phyloP scores from a whole-genome alignment of 345 rosid species.

The Trapa bicornis region DNA sequence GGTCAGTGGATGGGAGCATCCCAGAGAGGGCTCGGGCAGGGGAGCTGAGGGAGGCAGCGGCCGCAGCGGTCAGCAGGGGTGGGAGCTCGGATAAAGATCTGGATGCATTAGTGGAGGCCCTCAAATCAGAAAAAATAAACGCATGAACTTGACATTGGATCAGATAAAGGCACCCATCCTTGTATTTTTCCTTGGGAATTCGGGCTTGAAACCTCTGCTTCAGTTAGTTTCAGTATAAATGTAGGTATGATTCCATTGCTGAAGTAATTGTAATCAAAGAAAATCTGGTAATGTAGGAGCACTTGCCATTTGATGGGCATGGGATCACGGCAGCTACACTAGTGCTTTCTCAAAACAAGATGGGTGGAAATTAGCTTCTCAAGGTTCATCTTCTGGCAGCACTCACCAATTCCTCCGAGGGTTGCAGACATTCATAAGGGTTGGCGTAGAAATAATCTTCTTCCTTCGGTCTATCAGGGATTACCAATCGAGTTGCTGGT shows the following conservation, averaged over 20 bases:
- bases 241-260: too few species aligned
- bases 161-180: too few species aligned
- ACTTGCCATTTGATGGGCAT: too few species aligned
- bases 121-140: neutral
- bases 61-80: constrained; percentile 21
- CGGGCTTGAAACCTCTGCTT: too few species aligned
- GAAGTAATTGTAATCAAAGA: too few species aligned
- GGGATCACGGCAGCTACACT: too few species aligned
- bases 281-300: too few species aligned
- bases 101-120: constrained; percentile 25
- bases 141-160: too few species aligned
- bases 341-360: neutral
- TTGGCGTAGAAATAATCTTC: constrained; percentile 93
- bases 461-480: constrained; percentile 75
- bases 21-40: constrained; percentile 18
- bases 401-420: neutral
- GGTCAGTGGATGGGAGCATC: constrained; percentile 13
- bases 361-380: neutral
- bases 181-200: too few species aligned
- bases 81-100: constrained; percentile 43
- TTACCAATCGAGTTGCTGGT: constrained; percentile 44
- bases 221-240: too few species aligned
- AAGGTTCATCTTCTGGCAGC: neutral
- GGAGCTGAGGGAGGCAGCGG: constrained; percentile 27
- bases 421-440: constrained; percentile 80